Base-by-base conservation (phyloP, 495 filamentous ascomycete genomes). In the Lasiosphaeriaceae sp. region DNA sequence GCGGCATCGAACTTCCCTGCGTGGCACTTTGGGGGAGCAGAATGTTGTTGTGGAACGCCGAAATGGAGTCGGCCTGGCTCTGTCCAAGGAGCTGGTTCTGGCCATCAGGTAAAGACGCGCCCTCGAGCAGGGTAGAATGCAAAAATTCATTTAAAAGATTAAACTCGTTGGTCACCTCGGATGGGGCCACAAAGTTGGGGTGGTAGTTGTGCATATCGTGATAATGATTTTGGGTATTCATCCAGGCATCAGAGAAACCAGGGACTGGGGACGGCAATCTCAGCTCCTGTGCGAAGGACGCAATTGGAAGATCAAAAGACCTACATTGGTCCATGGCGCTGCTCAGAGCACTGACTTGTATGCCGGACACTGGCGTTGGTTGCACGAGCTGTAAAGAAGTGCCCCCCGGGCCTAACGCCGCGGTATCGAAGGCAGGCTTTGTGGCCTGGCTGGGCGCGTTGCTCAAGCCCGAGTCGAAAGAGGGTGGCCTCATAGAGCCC, bases 121-220 rank as follows among this genome's bases (percentile, higher is more conserved):
- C 92, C 67, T 96, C 91, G 48, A 96, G 73, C 29, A 97, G 73
- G 70, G 87, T 92, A 60, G 84, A 92, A 70, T 87, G 92, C 58
- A 97, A 82, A 68, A 97, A 99, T 71, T 97, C 92, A 62, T 95
- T 96, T 58, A 99, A 82, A 55, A 97, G 77, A 66, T 96, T 96
- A 68, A 96, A 97, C 73, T 99, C 94, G 70, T 90, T 92, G 26
- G 89, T 90, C 57, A 96, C 88, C 70, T 99, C 94, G 55, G 90
- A 90, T 23, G 91, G 86, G 74, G 97, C 93, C 88, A 96, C 92
- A 76, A 94, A 97, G 62, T 88, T 92, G 53, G 91, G 89, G 74
- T 97, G 89, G 65, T 92, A 90, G 63, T 82, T 88, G 74, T 96
- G 91, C 87, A 96, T 95, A 68, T 96, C 92, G 75, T 93, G 87